Percentiles rank a stretch among this genome's conserved stretches.
Evolutionary conservation across 306 rosid genomes (phyloP).

Genomic region (Echinosophora koreensis): DNA sequence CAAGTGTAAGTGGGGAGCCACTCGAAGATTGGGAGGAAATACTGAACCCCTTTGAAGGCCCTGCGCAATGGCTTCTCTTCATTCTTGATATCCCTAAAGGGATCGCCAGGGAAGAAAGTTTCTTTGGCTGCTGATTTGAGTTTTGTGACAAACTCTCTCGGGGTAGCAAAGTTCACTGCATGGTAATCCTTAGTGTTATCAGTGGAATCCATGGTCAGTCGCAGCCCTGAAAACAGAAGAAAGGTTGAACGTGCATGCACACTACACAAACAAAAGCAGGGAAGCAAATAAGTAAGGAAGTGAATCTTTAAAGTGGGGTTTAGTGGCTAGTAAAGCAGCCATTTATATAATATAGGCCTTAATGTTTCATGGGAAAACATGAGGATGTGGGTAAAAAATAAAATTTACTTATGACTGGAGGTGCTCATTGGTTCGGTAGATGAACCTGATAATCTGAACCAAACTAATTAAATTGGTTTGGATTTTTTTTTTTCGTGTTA

Average conservation of each 20-base stretch:
- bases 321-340: background rate
- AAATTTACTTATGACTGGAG: too few species aligned
- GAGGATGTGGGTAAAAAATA: too few species aligned
- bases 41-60: conserved; percentile 48
- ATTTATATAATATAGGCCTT: background rate
- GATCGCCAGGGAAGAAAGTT: conserved; percentile 64
- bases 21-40: conserved; percentile 61
- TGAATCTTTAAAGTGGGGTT: background rate
- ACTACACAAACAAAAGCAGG: background rate
- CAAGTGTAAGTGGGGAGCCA: conserved; percentile 70
- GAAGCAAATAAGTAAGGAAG: background rate
- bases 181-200: background rate
- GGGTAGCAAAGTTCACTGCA: conserved; percentile 54
- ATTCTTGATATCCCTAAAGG: conserved; percentile 49
- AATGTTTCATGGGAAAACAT: too few species aligned
- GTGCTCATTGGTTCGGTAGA: too few species aligned
- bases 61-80: conserved; percentile 11
- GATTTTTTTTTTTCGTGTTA: too few species aligned
- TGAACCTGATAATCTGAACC: too few species aligned
- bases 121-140: conserved; percentile 58
- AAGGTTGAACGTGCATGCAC: background rate
- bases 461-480: too few species aligned
- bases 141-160: conserved; percentile 47
- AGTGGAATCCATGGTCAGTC: background rate
- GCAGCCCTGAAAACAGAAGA: background rate